Evolutionary conservation across 2,329 filamentous ascomycete genomes (phyloP), one percentile per base, ranked within the genome.

Genomic region (Dothideomycetes sp.): DNA sequence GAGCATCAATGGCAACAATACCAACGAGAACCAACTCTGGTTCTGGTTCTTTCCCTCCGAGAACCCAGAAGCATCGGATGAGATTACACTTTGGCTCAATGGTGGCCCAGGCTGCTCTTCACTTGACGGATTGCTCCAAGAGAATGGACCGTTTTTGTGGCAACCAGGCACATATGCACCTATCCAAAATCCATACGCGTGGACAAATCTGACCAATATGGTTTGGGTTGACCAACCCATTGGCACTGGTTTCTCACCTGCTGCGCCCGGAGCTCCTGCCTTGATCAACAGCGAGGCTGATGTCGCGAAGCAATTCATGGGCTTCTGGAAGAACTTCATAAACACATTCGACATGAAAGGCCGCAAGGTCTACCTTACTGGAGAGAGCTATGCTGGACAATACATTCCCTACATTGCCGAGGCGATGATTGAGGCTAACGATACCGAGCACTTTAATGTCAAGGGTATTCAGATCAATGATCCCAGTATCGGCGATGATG

Each of bases 181-280:
- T 1, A 58, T 66, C 1, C 55, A 60, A 42, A 68, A 68, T 43
- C 59, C 62, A 0, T 68, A 57, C 54, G 56, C 59, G 22, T 68
- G 63, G 62, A 54, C 75, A 44, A 81, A 81, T 37, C 60, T 89
- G 27, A 83, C 82, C 38, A 86, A 88, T 57, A 73, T 88, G 51
- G 64, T 91, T 34, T 91, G 78, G 74, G 69, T 72, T 10, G 69
- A 67, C 3, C 47, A 52, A 14, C 49, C 49, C 5, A 40, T 52
- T 11, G 54, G 54, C 15, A 49, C 49, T 5, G 54, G 54, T 12
- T 56, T 48, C 37, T 46, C 51, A 1, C 45, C 44, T 19, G 51
- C 51, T 4, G 50, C 47, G 3, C 45, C 51, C 4, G 56, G 56
- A 15, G 58, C 56, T 42, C 46, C 45, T 29, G 43, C 50, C 29